phyloP scores from a whole-genome alignment of 768 basidiomycete genomes.

The Tylopilus sp. region DNA sequence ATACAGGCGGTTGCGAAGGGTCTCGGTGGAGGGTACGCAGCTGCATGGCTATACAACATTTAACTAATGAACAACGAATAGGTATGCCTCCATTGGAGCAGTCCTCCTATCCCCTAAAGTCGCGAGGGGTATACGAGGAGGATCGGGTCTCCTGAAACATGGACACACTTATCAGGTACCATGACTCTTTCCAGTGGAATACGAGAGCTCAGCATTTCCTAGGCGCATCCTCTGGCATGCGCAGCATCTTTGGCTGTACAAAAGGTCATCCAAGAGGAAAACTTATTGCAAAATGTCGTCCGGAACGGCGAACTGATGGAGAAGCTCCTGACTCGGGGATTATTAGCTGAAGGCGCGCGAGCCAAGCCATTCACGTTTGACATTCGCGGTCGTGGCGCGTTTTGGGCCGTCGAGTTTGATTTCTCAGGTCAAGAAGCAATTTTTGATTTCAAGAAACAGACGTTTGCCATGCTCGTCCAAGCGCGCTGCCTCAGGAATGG shows the following conservation, averaged over 20 bases:
- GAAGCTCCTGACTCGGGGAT: constrained; percentile 49
- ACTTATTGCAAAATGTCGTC: constrained; percentile 64
- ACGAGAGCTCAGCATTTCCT: constrained; percentile 7
- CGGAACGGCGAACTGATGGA: constrained; percentile 59
- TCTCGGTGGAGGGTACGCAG: constrained; percentile 75
- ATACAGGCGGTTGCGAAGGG: constrained; percentile 89
- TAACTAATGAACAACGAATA: constrained; percentile 27
- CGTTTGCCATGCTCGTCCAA: constrained; percentile 69
- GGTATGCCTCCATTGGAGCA: constrained; percentile 81
- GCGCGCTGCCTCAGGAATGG: constrained; percentile 64
- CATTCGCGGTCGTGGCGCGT: constrained; percentile 78
- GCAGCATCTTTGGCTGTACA: constrained; percentile 82
- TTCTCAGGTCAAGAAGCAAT: constrained; percentile 44
- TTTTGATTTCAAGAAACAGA: constrained; percentile 48
- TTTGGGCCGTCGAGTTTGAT: constrained; percentile 85
- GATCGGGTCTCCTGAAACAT: constrained; percentile 76
- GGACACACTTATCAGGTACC: constrained; percentile 81
- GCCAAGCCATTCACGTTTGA: constrained; percentile 71
- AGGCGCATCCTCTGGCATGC: constrained; percentile 75
- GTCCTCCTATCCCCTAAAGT: constrained; percentile 72
- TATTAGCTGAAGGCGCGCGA: constrained; percentile 52
- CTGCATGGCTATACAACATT: background rate
- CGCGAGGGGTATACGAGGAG: constrained; percentile 61
- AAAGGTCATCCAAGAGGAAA: constrained; percentile 62
- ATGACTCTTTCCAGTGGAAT: background rate